These are phyloP conservation scores for Boletus coffeatus DNA, from an alignment of 1,284 basidiomycete species.

Conservation along the genomic window DNA sequence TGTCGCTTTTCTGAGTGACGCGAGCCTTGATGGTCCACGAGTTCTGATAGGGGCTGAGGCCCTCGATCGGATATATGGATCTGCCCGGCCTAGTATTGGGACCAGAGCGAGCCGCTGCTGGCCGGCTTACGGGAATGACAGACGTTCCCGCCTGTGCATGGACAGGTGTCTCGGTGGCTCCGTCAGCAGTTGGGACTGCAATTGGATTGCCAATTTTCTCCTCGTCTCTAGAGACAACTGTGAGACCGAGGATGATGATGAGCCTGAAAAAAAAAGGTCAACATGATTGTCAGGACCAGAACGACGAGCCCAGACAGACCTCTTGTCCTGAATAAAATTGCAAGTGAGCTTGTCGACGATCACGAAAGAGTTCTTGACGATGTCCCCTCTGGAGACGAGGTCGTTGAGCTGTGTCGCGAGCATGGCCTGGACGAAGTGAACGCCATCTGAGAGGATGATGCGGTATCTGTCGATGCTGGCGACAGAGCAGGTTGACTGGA, in stretches of 20 bases:
- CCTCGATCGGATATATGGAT: slow-evolving; percentile 86
- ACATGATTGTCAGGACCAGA: slow-evolving; percentile 1
- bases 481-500: slow-evolving; percentile 35
- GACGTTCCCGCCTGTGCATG: slow-evolving; percentile 3
- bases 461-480: slow-evolving; percentile 55
- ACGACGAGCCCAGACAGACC: slow-evolving; percentile 41
- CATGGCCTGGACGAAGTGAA: slow-evolving; percentile 88
- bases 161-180: slow-evolving; percentile 5
- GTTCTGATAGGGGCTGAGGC: slow-evolving; percentile 95
- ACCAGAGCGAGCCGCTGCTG: slow-evolving; percentile 18
- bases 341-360: slow-evolving; percentile 76
- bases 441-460: slow-evolving; percentile 77
- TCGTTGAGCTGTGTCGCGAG: slow-evolving; percentile 88
- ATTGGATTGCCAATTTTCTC: slow-evolving; percentile 79
- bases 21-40: slow-evolving; percentile 99
- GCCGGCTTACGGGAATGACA: slow-evolving; percentile 15
- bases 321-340: slow-evolving; percentile 81
- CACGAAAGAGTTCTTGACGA: slow-evolving; percentile 73
- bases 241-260: slow-evolving; percentile 79
- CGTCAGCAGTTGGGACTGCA: slow-evolving; percentile 25
- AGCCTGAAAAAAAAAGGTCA: slow-evolving; percentile 46
- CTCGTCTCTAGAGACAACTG: slow-evolving; percentile 45
- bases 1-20: slow-evolving; percentile 86
- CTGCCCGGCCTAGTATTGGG: slow-evolving; percentile 28
- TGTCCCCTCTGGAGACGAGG: slow-evolving; percentile 62